Evolutionary conservation across 495 filamentous ascomycete species (phyloP).

Genomic region (Aspergillus diversus): DNA sequence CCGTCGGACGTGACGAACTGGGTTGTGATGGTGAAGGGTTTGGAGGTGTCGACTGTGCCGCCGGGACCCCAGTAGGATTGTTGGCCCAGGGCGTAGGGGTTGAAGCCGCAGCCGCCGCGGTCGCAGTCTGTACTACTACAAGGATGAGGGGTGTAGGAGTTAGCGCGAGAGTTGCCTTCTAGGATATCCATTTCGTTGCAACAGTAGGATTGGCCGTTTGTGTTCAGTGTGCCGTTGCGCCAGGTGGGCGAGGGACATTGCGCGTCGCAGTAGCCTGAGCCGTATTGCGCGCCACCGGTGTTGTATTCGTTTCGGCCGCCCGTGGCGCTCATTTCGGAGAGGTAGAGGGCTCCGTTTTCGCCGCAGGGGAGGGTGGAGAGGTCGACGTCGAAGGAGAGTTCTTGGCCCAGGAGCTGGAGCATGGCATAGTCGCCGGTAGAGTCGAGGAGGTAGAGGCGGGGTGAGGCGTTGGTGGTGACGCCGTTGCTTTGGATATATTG

Average conservation of each 20-base stretch:
- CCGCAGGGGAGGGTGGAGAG: slow-evolving; percentile 12
- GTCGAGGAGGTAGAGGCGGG: slow-evolving; percentile 10
- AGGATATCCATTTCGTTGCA: slow-evolving; percentile 19
- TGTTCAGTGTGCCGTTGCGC: slow-evolving; percentile 10
- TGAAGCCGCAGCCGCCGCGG: slow-evolving; percentile 9
- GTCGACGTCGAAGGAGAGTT: slow-evolving; percentile 11
- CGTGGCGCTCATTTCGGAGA: slow-evolving; percentile 13
- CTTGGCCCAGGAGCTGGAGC: slow-evolving; percentile 12
- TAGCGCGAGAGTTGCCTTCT: slow-evolving; percentile 11
- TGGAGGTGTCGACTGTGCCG: slow-evolving; percentile 9
- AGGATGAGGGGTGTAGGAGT: slow-evolving; percentile 6
- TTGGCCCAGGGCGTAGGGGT: slow-evolving; percentile 1
- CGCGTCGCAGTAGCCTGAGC: slow-evolving; percentile 9
- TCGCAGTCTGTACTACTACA: slow-evolving; percentile 4
- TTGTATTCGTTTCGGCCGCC: slow-evolving; percentile 12
- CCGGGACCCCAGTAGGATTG: slow-evolving; percentile 10
- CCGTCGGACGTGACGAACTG: slow-evolving; percentile 16
- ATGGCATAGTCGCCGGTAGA: slow-evolving; percentile 6
- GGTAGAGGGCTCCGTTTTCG: slow-evolving; percentile 13
- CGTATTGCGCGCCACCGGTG: slow-evolving; percentile 9
- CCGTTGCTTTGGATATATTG: slow-evolving; percentile 5
- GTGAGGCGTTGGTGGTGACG: not conserved
- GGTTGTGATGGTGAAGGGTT: slow-evolving; percentile 13
- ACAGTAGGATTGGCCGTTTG: not conserved
- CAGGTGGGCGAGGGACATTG: slow-evolving; percentile 9